phyloP scores from a whole-genome alignment of 164 flowering plant species.

The Amborella trichopoda region DNA sequence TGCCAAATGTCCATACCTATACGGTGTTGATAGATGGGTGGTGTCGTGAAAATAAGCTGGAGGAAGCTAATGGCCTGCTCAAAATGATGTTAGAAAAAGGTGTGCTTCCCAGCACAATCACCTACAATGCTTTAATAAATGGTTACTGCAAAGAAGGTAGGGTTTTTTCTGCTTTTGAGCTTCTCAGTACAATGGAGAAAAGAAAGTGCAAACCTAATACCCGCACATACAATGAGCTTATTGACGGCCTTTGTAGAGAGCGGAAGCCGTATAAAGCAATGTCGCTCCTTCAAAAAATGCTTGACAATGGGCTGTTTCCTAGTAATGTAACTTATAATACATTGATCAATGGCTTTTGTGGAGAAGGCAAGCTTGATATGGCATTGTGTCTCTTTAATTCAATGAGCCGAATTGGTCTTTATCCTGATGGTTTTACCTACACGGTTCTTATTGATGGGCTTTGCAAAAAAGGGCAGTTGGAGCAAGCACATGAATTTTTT shows the following conservation, averaged over 20 bases:
- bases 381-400: constrained; percentile 14
- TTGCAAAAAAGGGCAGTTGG: constrained; percentile 6
- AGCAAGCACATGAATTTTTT: constrained; percentile 7
- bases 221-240: constrained; percentile 21
- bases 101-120: constrained; percentile 12
- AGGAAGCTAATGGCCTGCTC: constrained; percentile 21
- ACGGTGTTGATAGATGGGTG: constrained; percentile 20
- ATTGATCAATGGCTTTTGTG: constrained; percentile 22
- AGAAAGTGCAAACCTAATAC: constrained; percentile 16
- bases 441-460: constrained; percentile 10
- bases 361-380: constrained; percentile 13
- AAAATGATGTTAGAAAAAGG: constrained; percentile 20
- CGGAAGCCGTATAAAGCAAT: constrained; percentile 12
- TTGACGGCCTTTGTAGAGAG: constrained; percentile 24
- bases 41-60: constrained; percentile 16
- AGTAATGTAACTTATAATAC: constrained; percentile 16
- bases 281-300: constrained; percentile 10
- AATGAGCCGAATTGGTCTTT: constrained; percentile 11
- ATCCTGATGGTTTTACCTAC: constrained; percentile 16
- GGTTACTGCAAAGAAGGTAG: constrained; percentile 16
- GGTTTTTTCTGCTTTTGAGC: constrained; percentile 16
- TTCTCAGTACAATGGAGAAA: constrained; percentile 20
- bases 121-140: constrained; percentile 23
- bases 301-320: constrained; percentile 16
- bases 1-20: constrained; percentile 21